Percentiles rank a stretch among this genome's conserved stretches.
These are phyloP conservation scores for Hippophae tibetana DNA, from an alignment of 306 rosid genomes.

Conservation along the genomic window DNA sequence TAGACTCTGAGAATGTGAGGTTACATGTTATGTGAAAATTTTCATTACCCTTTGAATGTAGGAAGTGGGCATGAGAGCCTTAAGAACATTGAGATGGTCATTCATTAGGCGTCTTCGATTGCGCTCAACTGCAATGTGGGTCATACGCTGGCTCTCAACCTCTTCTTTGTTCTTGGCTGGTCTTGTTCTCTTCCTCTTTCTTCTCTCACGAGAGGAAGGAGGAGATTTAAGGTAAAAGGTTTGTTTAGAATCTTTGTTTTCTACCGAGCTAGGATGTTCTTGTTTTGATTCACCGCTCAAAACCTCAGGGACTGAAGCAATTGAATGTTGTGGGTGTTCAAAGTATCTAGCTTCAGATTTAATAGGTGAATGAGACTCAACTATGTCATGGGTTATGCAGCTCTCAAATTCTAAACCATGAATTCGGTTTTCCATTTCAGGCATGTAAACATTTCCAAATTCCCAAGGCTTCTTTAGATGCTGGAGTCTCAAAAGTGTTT, in stretches of 20 bases:
- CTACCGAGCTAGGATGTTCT: constrained; percentile 5
- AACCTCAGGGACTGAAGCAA: constrained; percentile 22
- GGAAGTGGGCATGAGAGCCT: constrained; percentile 78
- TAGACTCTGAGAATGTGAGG: not conserved
- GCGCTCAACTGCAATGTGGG: constrained; percentile 90
- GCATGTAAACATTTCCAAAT: constrained; percentile 6
- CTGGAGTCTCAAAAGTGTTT: constrained; percentile 57
- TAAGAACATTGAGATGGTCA: constrained; percentile 81
- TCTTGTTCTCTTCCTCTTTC: constrained; percentile 73
- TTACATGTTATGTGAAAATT: not conserved
- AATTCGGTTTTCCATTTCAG: constrained; percentile 32
- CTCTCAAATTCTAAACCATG: constrained; percentile 51
- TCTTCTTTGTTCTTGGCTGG: constrained; percentile 79
- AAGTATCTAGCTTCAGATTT: constrained; percentile 50
- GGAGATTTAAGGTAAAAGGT: constrained; percentile 26
- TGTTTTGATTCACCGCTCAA: too few relatives aligned
- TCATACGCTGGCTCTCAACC: constrained; percentile 92
- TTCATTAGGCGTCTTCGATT: constrained; percentile 92
- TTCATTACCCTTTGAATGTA: constrained; percentile 69
- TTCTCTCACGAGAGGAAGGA: constrained; percentile 32
- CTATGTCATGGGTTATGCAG: constrained; percentile 52
- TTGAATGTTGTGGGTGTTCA: constrained; percentile 24
- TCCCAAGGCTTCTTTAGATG: constrained; percentile 52
- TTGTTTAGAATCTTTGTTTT: constrained; percentile 14
- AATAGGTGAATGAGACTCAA: constrained; percentile 47